A percentile compares a stretch with the other conserved stretches of the same genome.
Conservation (phyloP, 495 filamentous ascomycete species). For the Parathielavia hyrcaniae region DNA sequence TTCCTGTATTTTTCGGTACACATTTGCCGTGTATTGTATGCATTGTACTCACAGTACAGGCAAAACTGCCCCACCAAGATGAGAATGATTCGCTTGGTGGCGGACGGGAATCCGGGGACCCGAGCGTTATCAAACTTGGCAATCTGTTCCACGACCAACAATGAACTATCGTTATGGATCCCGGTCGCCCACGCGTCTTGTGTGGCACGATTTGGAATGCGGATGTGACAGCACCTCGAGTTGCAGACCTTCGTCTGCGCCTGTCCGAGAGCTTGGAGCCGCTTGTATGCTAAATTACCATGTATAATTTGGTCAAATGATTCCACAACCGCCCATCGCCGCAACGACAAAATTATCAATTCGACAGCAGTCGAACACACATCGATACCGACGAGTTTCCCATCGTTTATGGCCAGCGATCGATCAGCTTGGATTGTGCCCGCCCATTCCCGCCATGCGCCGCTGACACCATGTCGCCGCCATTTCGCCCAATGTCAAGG, state of each 20-base stretch:
- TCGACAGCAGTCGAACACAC: no score
- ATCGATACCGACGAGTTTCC: no score
- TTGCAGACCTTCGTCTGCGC: not conserved
- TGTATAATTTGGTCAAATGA: not conserved
- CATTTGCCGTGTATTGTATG: no score
- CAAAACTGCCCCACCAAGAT: no score
- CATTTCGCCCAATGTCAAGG: constrained; percentile 7
- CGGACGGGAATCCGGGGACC: no score
- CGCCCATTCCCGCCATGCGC: constrained; percentile 10
- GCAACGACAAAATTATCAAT: not conserved
- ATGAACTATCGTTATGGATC: not conserved
- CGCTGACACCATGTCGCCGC: constrained; percentile 21
- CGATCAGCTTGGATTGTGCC: not conserved
- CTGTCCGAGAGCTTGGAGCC: not conserved
- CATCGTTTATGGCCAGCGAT: no score
- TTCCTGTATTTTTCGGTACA: no score
- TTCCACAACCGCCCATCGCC: not conserved
- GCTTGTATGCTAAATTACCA: not conserved
- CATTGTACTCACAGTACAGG: no score
- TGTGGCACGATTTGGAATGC: not conserved
- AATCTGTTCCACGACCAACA: not conserved
- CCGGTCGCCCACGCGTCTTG: constrained; percentile 1
- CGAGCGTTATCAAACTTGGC: not conserved
- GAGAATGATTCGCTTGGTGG: no score
- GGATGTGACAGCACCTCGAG: not conserved